Evolutionary conservation across 2,329 filamentous ascomycete species (phyloP).

Genomic region (Ophiostoma montium): DNA sequence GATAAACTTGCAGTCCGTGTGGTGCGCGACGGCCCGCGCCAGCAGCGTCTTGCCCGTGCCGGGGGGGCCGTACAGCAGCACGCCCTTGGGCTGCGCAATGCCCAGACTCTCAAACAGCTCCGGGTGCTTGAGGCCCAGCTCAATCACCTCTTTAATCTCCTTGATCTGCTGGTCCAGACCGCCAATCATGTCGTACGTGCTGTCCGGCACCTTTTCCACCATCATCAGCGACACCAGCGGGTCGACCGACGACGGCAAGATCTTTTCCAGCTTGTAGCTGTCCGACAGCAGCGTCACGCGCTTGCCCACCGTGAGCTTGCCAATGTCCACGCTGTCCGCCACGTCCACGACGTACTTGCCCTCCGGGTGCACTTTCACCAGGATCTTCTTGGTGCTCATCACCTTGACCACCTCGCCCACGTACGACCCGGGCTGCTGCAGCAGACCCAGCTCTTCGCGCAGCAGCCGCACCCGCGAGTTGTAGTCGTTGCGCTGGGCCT

Average conservation of each 20-base stretch:
- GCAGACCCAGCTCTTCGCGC: slow-evolving; percentile 83
- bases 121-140: slow-evolving; percentile 93
- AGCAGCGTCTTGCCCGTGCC: slow-evolving; percentile 95
- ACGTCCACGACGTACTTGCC: slow-evolving; percentile 99
- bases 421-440: slow-evolving; percentile 96
- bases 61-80: slow-evolving; percentile 88
- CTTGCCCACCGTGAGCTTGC: slow-evolving; percentile 94
- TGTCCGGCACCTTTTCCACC: slow-evolving; percentile 99
- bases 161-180: slow-evolving; percentile 98
- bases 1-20: slow-evolving; percentile 99
- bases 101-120: slow-evolving; percentile 98
- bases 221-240: slow-evolving; percentile 99
- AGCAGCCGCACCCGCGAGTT: slow-evolving; percentile 93
- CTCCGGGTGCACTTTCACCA: slow-evolving; percentile 97
- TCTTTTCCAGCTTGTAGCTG: slow-evolving; percentile 97
- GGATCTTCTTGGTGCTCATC: slow-evolving; percentile 97
- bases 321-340: slow-evolving; percentile 82
- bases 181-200: slow-evolving; percentile 99
- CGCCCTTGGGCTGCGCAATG: slow-evolving; percentile 95
- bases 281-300: slow-evolving; percentile 93
- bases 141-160: slow-evolving; percentile 99
- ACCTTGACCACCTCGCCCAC: slow-evolving; percentile 99
- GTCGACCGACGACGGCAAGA: slow-evolving; percentile 94
- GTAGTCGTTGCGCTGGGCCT: slow-evolving; percentile 98
- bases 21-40: slow-evolving; percentile 89